Evolutionary conservation across 352 stramenopile species (phyloP).

Genomic region (Pythium periplocum): DNA sequence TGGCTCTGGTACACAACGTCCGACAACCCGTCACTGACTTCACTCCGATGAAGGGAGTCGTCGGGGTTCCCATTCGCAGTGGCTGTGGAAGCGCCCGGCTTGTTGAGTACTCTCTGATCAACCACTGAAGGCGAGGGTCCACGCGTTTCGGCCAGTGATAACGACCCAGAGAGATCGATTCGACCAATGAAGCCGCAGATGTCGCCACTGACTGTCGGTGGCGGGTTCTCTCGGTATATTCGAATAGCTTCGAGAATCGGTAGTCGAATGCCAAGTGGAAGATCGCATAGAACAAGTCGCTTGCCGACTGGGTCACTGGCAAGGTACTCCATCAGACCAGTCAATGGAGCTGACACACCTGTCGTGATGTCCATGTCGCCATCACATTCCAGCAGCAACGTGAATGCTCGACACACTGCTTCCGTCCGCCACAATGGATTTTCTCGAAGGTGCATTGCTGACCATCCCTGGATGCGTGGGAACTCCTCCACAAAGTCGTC

Average conservation of each 20-base stretch:
- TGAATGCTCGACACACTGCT: conserved; percentile 13
- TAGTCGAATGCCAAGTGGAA: conserved; percentile 54
- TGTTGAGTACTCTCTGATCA: background rate
- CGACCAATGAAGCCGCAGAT: conserved; percentile 52
- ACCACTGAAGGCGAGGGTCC: background rate
- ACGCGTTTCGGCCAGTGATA: background rate
- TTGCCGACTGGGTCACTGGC: conserved; percentile 31
- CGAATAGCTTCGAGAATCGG: conserved; percentile 52
- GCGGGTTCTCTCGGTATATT: conserved; percentile 52
- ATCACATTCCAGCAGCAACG: conserved; percentile 12
- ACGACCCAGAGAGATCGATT: conserved; percentile 45
- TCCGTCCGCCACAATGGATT: conserved; percentile 15
- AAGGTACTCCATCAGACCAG: conserved; percentile 47
- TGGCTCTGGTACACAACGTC: conserved; percentile 50
- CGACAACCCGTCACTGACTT: conserved; percentile 57
- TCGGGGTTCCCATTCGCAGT: background rate
- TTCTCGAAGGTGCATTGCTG: conserved; percentile 4
- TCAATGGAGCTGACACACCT: conserved; percentile 8
- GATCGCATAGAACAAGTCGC: conserved; percentile 37
- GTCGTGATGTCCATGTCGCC: conserved; percentile 6
- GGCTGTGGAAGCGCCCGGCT: background rate
- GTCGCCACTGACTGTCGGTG: conserved; percentile 45
- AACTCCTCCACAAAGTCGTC: conserved; percentile 10
- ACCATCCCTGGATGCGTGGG: background rate
- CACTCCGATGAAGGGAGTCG: background rate